phyloP scores from a whole-genome alignment of 1,139 yeast species.

The Debaryomycetaceae sp. region DNA sequence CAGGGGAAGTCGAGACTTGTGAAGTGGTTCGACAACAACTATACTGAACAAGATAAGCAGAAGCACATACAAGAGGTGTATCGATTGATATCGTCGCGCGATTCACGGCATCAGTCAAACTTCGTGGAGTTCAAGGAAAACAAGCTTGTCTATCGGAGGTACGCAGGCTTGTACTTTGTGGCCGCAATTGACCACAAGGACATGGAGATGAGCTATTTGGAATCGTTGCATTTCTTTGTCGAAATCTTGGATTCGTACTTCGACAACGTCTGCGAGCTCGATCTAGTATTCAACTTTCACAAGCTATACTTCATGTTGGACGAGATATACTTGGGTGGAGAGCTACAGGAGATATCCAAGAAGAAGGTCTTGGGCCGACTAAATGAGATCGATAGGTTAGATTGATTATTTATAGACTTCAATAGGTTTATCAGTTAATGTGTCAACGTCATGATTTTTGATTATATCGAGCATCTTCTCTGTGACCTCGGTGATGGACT shows the following conservation, averaged over 20 bases:
- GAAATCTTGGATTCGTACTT: slow-evolving; percentile 85
- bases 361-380: slow-evolving; percentile 52
- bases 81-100: slow-evolving; percentile 75
- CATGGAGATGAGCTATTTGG: slow-evolving; percentile 77
- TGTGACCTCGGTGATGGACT: slow-evolving; percentile 56
- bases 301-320: slow-evolving; percentile 69
- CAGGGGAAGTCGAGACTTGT: slow-evolving; percentile 91
- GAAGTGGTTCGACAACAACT: slow-evolving; percentile 61
- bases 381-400: slow-evolving; percentile 44
- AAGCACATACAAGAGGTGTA: slow-evolving; percentile 70
- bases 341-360: slow-evolving; percentile 71
- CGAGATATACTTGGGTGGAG: slow-evolving; percentile 77
- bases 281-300: slow-evolving; percentile 77
- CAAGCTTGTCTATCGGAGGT: slow-evolving; percentile 81
- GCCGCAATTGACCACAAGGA: slow-evolving; percentile 73
- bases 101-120: slow-evolving; percentile 77
- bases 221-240: slow-evolving; percentile 83
- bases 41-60: slow-evolving; percentile 45
- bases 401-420: slow-evolving; percentile 9
- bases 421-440: slow-evolving; percentile 13
- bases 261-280: slow-evolving; percentile 91
- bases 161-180: slow-evolving; percentile 88
- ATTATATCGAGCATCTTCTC: slow-evolving; percentile 25
- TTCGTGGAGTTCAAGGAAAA: slow-evolving; percentile 72
- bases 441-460: slow-evolving; percentile 9